Evolutionary conservation across 2,329 filamentous ascomycete genomes (phyloP), one percentile per base, ranked within the genome.

Genomic region (Apiospora sp.): DNA sequence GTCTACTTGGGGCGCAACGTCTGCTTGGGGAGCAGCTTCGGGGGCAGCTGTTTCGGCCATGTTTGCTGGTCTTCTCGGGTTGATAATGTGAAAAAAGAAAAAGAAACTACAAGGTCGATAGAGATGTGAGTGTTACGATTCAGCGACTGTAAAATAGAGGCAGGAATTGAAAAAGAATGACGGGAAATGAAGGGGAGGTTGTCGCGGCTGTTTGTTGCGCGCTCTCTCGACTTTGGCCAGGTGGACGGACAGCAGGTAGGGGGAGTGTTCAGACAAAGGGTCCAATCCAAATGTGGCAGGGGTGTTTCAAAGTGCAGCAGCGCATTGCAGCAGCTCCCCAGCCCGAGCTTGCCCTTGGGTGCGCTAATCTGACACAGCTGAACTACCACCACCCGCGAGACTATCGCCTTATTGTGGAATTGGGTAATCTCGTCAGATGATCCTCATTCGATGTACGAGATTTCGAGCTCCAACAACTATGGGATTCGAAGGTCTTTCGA

Each of bases 21-120:
- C 67, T 13, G 71, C 77, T 75, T 58, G 16, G 27, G 27, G 51
- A n/a, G 64, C 67, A 6, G 71, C 77, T 75, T 58, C 27, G 51
- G 27, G 51, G 24, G 73, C 71, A 68, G 78, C 67, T 49, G 68
- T n/a, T 41, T 70, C 69, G 44, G 69, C 44, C 69, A 70, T 70
- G 30, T 27, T 70, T 48, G 49, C 44, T 49, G 43, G 16, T 30
- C 19, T 41, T 64, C 30, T n/a, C 4, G 19, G 34, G 14, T 34
- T 64, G 8, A 8, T 64, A n/a, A n/a, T 34, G 58, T 13, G 19
- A 22, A 41, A 24, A 24, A 22, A 2, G 13, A 61, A 37, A 8
- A 37, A 37, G 19, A 13, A n/a, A 24, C 37, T 13, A 10, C 34
- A n/a, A 64, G 30, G 6, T 61, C 41, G 58, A 64, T 41, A 13